A percentile compares a stretch with the other conserved stretches of the same genome.
Conservation (phyloP, 306 rosid species). For the Benincasa hispida region DNA sequence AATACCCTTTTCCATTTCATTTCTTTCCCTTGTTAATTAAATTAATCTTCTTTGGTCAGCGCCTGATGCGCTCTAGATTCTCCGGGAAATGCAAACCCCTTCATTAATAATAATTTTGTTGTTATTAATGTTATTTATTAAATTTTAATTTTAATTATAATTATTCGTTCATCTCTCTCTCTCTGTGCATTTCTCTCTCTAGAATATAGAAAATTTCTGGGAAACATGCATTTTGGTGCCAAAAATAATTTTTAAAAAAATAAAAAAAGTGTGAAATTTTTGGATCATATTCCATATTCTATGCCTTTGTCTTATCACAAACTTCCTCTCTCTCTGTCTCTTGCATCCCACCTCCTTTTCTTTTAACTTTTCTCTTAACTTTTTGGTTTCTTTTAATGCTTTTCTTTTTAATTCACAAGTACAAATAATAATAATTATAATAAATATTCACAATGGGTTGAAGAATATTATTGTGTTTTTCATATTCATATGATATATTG, state of each 20-base stretch:
- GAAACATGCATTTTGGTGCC: background rate
- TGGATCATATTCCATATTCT: slow-evolving; percentile 28
- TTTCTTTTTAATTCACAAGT: background rate
- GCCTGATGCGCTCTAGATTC: slow-evolving; percentile 99
- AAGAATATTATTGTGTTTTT: no score
- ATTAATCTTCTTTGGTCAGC: slow-evolving; percentile 67
- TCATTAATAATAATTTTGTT: no score
- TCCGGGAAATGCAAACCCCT: slow-evolving; percentile 29
- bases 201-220: background rate
- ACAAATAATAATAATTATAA: no score
- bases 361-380: background rate
- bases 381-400: background rate
- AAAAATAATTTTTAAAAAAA: no score
- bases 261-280: background rate
- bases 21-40: background rate
- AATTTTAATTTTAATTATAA: background rate
- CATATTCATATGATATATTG: no score
- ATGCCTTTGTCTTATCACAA: slow-evolving; percentile 58
- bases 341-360: background rate
- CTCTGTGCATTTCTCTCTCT: background rate
- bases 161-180: background rate
- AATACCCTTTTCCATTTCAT: no score
- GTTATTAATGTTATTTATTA: no score
- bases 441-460: no score
- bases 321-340: background rate